Conservation (phyloP, 2,329 filamentous ascomycete genomes). For the Endoconidiophora polonica region DNA sequence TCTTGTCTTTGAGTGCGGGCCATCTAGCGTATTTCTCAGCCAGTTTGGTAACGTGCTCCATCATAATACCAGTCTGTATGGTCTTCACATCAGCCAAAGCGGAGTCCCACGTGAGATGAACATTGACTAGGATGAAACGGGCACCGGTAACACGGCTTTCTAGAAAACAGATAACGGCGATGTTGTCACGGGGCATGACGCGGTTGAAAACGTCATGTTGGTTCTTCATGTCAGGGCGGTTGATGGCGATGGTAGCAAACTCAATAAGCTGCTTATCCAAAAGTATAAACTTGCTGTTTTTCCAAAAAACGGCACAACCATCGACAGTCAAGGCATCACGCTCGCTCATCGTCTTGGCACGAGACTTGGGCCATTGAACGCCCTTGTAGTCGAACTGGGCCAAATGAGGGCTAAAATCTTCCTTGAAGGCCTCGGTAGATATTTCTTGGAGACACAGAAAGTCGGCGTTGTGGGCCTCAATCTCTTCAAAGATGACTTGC, state of each 20-base stretch:
- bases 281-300: constrained; percentile 81
- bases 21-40: constrained; percentile 71
- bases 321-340: constrained; percentile 82
- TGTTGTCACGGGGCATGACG: constrained; percentile 96
- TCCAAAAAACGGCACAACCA: constrained; percentile 94
- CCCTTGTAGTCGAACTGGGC: constrained; percentile 84
- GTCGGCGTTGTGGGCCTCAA: constrained; percentile 65
- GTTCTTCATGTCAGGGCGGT: constrained; percentile 89
- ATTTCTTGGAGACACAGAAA: constrained; percentile 90
- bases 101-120: constrained; percentile 90
- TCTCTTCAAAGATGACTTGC: constrained; percentile 66
- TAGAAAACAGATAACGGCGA: constrained; percentile 79
- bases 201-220: constrained; percentile 97
- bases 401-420: constrained; percentile 75
- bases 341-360: constrained; percentile 81
- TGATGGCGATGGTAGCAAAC: constrained; percentile 82
- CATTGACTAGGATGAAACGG: constrained; percentile 81
- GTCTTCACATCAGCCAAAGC: constrained; percentile 85
- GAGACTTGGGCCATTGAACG: constrained; percentile 77
- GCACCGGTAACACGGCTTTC: constrained; percentile 86
- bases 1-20: constrained; percentile 71
- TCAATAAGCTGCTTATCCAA: constrained; percentile 91
- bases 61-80: constrained; percentile 85
- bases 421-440: constrained; percentile 78
- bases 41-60: constrained; percentile 78